Base-by-base conservation (phyloP, 2,329 filamentous ascomycete genomes). In the Plenodomus lindquistii region DNA sequence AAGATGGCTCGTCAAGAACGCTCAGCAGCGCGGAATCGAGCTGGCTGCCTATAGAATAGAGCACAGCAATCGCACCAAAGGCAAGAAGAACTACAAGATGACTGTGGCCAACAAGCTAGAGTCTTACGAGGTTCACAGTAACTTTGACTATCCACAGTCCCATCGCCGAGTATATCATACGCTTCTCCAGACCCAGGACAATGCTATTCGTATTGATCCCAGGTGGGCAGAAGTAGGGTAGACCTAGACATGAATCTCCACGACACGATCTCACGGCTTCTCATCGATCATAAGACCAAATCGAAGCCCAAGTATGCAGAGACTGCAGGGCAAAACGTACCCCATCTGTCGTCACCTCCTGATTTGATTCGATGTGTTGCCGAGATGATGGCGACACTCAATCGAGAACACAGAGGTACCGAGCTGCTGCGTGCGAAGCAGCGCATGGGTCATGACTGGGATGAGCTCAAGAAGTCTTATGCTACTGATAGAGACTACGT, bases 101-200 rank as follows among this genome's bases (percentile, higher is more conserved):
- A 36, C 40, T 48, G n/a, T n/a, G n/a, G n/a, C n/a, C n/a, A n/a
- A n/a, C n/a, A n/a, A n/a, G n/a, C n/a, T 62, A 22, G 37, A 44
- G 20, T 42, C 41, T 4, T 34, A 52, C 10, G 57, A 64, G 37
- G 18, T 61, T 4, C 52, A 61, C 34, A 50, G 40, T 16, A 46
- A 50, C 37, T 64, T 62, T 46, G 59, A 64, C 37, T 59, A 61
- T 34, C 55, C 60, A 8, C 40, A 48, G 11, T 54, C 61, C 42
- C 62, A 54, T 40, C 55, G 57, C 1, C 54, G 59, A 11, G 48
- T 43, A 10, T 58, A n/a, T n/a, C n/a, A n/a, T n/a, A n/a, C n/a
- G n/a, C n/a, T n/a, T n/a, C n/a, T n/a, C n/a, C n/a, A n/a, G n/a
- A n/a, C n/a, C n/a, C n/a, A n/a, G n/a, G n/a, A n/a, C n/a, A n/a